A percentile compares a stretch with the other conserved stretches of the same genome.
Evolutionary conservation across 139 green algal species (phyloP).

Genomic region (Closterium sp.): DNA sequence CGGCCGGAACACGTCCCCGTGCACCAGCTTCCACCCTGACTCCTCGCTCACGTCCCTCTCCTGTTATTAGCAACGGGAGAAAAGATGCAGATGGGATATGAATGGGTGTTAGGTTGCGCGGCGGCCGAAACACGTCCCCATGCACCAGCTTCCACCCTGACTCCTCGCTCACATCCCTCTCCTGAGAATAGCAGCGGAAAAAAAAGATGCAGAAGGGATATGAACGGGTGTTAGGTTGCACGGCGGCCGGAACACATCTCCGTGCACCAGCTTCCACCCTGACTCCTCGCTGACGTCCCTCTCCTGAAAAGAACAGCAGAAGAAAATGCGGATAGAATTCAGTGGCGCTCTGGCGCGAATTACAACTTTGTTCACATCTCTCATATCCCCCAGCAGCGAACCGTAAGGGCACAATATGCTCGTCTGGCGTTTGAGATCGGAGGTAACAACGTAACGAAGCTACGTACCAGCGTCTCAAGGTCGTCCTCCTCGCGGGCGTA

Average conservation of each 20-base stretch:
- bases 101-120: slow-evolving; percentile 66
- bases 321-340: no score
- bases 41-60: slow-evolving; percentile 84
- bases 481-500: slow-evolving; percentile 78
- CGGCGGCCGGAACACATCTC: slow-evolving; percentile 92
- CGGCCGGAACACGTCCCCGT: slow-evolving; percentile 94
- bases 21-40: slow-evolving; percentile 96
- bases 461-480: slow-evolving; percentile 72
- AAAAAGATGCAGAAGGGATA: no score
- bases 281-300: slow-evolving; percentile 86
- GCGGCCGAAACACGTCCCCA: slow-evolving; percentile 93
- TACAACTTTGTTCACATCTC: no score
- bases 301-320: no score
- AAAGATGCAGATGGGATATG: no score
- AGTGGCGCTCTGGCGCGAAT: no score
- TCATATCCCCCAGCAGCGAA: no score
- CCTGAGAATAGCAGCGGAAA: no score
- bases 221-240: no score
- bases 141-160: slow-evolving; percentile 98
- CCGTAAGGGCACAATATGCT: background rate
- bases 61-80: background rate
- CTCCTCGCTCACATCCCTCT: slow-evolving; percentile 83
- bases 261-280: slow-evolving; percentile 98
- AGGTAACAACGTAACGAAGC: background rate
- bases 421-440: slow-evolving; percentile 64